Conservation (phyloP, 768 basidiomycete genomes). For the Suillus occidentalis region DNA sequence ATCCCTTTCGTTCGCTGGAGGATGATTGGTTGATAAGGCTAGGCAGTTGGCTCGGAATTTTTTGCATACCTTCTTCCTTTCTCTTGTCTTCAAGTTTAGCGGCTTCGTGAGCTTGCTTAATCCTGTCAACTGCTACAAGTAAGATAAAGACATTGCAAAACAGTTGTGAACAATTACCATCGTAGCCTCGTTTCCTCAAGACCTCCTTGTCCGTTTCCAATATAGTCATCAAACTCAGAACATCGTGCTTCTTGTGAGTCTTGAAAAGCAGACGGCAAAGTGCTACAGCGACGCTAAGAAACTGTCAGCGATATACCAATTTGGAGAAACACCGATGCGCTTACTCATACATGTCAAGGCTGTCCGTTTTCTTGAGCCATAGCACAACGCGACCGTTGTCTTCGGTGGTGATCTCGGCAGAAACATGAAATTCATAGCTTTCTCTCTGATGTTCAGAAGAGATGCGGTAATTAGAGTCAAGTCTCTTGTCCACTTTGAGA, state of each 20-base stretch:
- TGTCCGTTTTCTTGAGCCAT: slow-evolving; percentile 41
- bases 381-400: slow-evolving; percentile 59
- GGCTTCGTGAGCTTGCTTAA: background rate
- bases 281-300: slow-evolving; percentile 69
- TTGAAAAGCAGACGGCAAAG: slow-evolving; percentile 77
- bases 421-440: slow-evolving; percentile 43
- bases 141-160: background rate
- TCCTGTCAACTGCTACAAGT: background rate
- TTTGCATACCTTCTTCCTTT: background rate
- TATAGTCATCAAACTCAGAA: slow-evolving; percentile 85
- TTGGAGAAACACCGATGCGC: slow-evolving; percentile 42
- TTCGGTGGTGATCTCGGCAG: slow-evolving; percentile 49
- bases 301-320: slow-evolving; percentile 3
- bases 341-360: slow-evolving; percentile 79
- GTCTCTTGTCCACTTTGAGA: slow-evolving; percentile 54
- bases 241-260: slow-evolving; percentile 76
- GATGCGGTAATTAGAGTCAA: slow-evolving; percentile 44
- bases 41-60: background rate
- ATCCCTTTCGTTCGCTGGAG: background rate
- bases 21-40: too few species aligned
- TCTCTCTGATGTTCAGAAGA: background rate
- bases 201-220: slow-evolving; percentile 81
- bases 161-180: slow-evolving; percentile 45
- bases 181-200: slow-evolving; percentile 77
- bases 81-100: background rate